A percentile compares a stretch with the other conserved stretches of the same genome.
phyloP scores from a whole-genome alignment of 1,284 basidiomycete genomes.

The Cystobasidium sp. region DNA sequence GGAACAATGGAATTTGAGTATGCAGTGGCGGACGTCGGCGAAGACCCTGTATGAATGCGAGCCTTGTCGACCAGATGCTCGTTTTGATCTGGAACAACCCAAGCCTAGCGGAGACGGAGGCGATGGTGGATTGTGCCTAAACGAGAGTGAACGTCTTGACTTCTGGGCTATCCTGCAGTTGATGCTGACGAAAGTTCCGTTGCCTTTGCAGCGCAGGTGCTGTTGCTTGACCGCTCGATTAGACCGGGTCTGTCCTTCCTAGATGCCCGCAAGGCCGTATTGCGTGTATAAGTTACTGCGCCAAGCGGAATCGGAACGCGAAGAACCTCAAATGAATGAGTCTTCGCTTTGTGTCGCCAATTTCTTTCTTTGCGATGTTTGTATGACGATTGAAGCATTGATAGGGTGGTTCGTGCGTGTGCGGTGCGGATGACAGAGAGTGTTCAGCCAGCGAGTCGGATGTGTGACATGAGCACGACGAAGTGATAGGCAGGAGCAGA shows the following conservation, averaged over 20 bases:
- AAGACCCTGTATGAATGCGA: no score
- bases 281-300: not conserved
- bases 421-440: no score
- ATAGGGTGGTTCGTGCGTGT: no score
- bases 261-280: not conserved
- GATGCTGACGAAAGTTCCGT: not conserved
- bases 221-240: no score
- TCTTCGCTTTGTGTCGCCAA: not conserved
- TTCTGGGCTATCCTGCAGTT: no score
- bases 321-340: conserved; percentile 12
- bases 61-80: not conserved
- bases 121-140: not conserved
- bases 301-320: not conserved
- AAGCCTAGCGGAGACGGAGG: conserved; percentile 11
- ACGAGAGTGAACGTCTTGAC: not conserved
- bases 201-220: no score
- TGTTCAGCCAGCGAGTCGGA: not conserved
- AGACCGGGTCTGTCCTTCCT: not conserved
- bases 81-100: not conserved
- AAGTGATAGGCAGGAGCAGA: not conserved
- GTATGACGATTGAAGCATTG: no score
- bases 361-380: not conserved
- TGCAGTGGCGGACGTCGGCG: no score
- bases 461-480: conserved; percentile 3
- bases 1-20: no score